These are phyloP conservation scores for Petunia secreta DNA, from an alignment of 257 asterid genomes.

Conservation along the genomic window DNA sequence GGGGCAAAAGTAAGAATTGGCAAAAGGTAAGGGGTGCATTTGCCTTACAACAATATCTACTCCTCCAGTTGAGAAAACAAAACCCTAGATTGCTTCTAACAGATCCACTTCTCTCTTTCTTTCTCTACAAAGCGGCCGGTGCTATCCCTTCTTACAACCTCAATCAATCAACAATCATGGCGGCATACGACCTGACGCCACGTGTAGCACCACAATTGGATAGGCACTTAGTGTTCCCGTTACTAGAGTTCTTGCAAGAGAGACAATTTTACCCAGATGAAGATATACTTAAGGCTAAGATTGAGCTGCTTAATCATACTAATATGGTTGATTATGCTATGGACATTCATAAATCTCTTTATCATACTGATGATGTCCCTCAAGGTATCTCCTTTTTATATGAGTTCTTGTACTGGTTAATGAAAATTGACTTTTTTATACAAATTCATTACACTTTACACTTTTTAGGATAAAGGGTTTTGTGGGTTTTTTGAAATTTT, in stretches of 20 bases:
- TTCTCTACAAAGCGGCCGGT: neutral
- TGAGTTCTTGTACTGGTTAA: neutral
- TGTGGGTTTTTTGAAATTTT: no score
- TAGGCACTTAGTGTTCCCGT: slow-evolving; percentile 86
- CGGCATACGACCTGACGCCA: slow-evolving; percentile 83
- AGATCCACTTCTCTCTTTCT: neutral
- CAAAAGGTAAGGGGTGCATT: neutral
- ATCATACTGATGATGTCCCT: slow-evolving; percentile 91
- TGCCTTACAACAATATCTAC: neutral
- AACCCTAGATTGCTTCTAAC: slow-evolving; percentile 9
- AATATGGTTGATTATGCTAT: slow-evolving; percentile 98
- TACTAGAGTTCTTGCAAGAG: slow-evolving; percentile 91
- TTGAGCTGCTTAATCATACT: slow-evolving; percentile 78
- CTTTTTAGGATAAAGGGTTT: neutral
- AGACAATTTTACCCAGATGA: slow-evolving; percentile 66
- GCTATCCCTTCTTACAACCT: neutral
- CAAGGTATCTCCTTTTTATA: slow-evolving; percentile 50
- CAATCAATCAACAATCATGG: slow-evolving; percentile 39
- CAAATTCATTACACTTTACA: neutral
- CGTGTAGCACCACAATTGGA: slow-evolving; percentile 84
- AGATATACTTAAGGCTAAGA: slow-evolving; percentile 80
- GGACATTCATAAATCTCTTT: slow-evolving; percentile 92
- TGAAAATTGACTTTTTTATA: neutral
- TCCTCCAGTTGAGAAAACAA: neutral
- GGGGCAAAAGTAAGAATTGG: neutral